These are phyloP conservation scores for Candida parachauliodes DNA, from an alignment of 805 yeast genomes.

Conservation along the genomic window DNA sequence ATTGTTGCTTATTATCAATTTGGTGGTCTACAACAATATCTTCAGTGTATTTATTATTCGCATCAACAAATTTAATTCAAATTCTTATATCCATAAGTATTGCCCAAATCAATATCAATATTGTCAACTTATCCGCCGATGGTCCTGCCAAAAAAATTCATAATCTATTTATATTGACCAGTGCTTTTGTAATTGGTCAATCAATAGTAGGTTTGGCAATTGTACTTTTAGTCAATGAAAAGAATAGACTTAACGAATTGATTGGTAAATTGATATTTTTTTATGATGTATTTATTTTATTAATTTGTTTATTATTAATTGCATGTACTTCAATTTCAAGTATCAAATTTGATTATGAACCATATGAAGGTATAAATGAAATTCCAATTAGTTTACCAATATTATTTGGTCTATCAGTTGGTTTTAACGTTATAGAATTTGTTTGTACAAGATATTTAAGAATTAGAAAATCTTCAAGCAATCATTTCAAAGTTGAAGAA, in stretches of 20 bases:
- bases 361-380: slow-evolving; percentile 3
- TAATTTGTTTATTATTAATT: slow-evolving; percentile 5
- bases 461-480: slow-evolving; percentile 8
- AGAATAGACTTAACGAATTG: slow-evolving; percentile 12
- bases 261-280: slow-evolving; percentile 11
- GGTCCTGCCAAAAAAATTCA: slow-evolving; percentile 9
- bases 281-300: slow-evolving; percentile 4
- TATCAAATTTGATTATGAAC: slow-evolving; percentile 6
- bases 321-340: slow-evolving; percentile 9
- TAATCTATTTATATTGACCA: slow-evolving; percentile 9
- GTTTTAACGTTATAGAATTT: slow-evolving; percentile 8
- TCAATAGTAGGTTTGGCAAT: slow-evolving; percentile 11
- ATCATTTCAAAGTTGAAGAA: slow-evolving; percentile 13
- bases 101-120: slow-evolving; percentile 10
- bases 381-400: slow-evolving; percentile 10
- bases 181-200: slow-evolving; percentile 11
- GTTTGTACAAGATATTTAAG: slow-evolving; percentile 11
- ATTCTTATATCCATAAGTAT: slow-evolving; percentile 9
- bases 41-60: slow-evolving; percentile 8
- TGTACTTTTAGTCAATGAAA: slow-evolving; percentile 8
- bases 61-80: slow-evolving; percentile 5
- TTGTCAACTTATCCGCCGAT: slow-evolving; percentile 6
- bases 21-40: slow-evolving; percentile 11
- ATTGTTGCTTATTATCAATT: slow-evolving; percentile 8
- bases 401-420: slow-evolving; percentile 10